Conservation (phyloP, 306 rosid genomes). For the Carpinus viminea region DNA sequence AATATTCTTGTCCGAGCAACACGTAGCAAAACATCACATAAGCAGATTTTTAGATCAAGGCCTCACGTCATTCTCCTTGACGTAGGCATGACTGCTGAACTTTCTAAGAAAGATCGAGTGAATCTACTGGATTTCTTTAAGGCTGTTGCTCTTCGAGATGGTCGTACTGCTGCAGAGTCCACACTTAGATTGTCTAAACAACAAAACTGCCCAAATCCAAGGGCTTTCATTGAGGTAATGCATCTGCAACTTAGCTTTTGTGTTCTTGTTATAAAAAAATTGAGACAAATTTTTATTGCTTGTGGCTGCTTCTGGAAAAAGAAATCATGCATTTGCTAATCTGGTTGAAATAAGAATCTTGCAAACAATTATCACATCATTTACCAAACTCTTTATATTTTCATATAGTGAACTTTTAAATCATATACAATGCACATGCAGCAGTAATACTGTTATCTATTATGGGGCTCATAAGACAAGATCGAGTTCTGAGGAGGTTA, state of each 20-base stretch:
- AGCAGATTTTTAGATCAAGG: conserved; percentile 53
- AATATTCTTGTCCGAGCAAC: conserved; percentile 73
- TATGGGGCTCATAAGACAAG: background rate
- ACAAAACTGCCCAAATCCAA: conserved; percentile 76
- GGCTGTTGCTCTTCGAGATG: conserved; percentile 75
- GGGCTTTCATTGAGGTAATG: conserved; percentile 68
- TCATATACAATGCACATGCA: no score
- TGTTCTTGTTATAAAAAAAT: background rate
- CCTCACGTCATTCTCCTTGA: conserved; percentile 89
- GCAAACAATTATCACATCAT: background rate
- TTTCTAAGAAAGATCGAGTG: conserved; percentile 54
- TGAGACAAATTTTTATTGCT: background rate
- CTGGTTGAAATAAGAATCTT: background rate
- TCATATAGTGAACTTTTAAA: background rate
- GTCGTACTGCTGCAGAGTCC: conserved; percentile 68
- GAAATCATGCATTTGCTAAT: background rate
- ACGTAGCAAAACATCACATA: conserved; percentile 35
- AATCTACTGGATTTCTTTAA: conserved; percentile 64
- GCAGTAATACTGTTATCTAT: no score
- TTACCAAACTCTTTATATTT: background rate
- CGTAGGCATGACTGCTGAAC: conserved; percentile 82
- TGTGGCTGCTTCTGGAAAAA: background rate
- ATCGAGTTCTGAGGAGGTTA: background rate
- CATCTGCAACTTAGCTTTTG: conserved; percentile 15
- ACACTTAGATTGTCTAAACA: conserved; percentile 65